phyloP scores from a whole-genome alignment of 495 filamentous ascomycete species.

The Aspergillus affinis region DNA sequence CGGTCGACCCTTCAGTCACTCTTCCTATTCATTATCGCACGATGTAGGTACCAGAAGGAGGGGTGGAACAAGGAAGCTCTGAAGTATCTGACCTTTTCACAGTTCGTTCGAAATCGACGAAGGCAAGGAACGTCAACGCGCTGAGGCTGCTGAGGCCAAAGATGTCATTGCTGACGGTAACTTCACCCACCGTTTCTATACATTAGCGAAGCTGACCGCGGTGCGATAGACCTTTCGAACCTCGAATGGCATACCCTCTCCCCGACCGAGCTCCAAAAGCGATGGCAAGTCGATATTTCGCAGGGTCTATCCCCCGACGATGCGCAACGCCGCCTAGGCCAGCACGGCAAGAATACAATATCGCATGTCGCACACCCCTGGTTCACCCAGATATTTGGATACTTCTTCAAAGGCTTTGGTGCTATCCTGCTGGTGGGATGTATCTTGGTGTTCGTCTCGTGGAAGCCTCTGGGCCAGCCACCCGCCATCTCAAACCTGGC shows the following conservation, averaged over 20 bases:
- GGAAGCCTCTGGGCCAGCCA: constrained; percentile 68
- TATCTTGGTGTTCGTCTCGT: constrained; percentile 65
- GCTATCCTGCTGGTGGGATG: constrained; percentile 60
- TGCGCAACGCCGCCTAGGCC: constrained; percentile 36
- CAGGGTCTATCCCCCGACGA: constrained; percentile 53
- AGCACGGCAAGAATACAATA: constrained; percentile 58
- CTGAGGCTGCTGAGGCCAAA: constrained; percentile 6
- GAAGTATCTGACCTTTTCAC: background rate
- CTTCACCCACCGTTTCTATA: background rate
- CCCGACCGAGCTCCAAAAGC: constrained; percentile 51
- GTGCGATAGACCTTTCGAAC: constrained; percentile 11
- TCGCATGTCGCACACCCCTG: constrained; percentile 55
- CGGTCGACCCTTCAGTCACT: constrained; percentile 10
- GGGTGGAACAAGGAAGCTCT: too few relatives aligned
- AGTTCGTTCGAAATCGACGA: constrained; percentile 15
- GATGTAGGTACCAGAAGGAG: constrained; percentile 4
- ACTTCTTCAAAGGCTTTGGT: constrained; percentile 71
- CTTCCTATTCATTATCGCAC: constrained; percentile 16
- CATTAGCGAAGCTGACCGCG: background rate
- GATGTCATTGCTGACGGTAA: constrained; percentile 6
- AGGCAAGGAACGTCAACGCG: constrained; percentile 3
- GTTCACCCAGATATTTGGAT: constrained; percentile 53
- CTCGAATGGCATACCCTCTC: constrained; percentile 59
- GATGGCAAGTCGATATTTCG: constrained; percentile 47
- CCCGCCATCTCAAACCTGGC: constrained; percentile 64